Evolutionary conservation across 768 basidiomycete species (phyloP).

Genomic region (Suillus americanus): DNA sequence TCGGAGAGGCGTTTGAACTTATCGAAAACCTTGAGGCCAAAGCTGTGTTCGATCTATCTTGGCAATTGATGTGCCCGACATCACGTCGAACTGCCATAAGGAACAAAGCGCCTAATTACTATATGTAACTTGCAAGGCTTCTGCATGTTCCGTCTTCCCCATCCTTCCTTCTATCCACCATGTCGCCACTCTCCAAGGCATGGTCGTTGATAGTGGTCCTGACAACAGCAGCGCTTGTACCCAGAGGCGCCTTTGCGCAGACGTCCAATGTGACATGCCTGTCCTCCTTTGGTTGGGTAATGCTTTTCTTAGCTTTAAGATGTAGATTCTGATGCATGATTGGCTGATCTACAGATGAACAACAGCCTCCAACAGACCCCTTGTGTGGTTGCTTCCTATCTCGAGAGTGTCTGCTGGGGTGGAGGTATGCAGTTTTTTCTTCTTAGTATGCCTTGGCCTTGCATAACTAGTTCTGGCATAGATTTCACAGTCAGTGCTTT

Average conservation of each 20-base stretch:
- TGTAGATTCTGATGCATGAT: slow-evolving; percentile 1
- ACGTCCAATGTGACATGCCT: slow-evolving; percentile 21
- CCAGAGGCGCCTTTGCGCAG: slow-evolving; percentile 21
- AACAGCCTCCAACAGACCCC: slow-evolving; percentile 51
- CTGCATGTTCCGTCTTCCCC: neutral
- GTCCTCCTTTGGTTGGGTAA: slow-evolving; percentile 28
- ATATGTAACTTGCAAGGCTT: neutral
- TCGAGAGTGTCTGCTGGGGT: slow-evolving; percentile 41
- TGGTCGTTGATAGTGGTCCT: slow-evolving; percentile 22
- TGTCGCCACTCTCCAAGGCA: slow-evolving; percentile 8
- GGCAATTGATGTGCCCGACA: neutral
- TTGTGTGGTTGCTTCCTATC: slow-evolving; percentile 43
- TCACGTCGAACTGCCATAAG: slow-evolving; percentile 15
- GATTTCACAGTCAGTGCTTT: slow-evolving; percentile 41
- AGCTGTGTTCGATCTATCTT: neutral
- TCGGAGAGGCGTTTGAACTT: neutral
- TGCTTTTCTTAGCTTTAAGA: neutral
- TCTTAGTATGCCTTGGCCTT: slow-evolving; percentile 9
- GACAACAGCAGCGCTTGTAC: slow-evolving; percentile 18
- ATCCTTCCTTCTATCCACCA: slow-evolving; percentile 10
- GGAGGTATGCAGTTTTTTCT: slow-evolving; percentile 36
- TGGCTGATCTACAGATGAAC: slow-evolving; percentile 21
- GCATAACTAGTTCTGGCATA: slow-evolving; percentile 18
- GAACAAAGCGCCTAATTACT: slow-evolving; percentile 6
- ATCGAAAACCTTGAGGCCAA: neutral